Conservation (phyloP, 2,329 filamentous ascomycete species). For the Lachnellula suecica region DNA sequence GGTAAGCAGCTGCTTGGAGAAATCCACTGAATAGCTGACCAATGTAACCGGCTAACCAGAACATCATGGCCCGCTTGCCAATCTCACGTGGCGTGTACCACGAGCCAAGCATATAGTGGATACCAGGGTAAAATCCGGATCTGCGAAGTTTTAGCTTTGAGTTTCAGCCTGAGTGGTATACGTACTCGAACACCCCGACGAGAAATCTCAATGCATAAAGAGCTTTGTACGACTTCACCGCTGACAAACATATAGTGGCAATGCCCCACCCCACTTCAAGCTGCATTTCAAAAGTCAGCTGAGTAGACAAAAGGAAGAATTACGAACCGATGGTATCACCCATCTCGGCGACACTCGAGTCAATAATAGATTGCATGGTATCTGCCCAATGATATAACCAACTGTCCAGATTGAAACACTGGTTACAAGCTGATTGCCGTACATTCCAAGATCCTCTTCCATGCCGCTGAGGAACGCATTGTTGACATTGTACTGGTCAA, state of each 20-base stretch:
- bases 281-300: constrained; percentile 18
- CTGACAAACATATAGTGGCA: constrained; percentile 24
- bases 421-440: constrained; percentile 49
- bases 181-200: constrained; percentile 31
- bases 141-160: constrained; percentile 1
- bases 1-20: constrained; percentile 42
- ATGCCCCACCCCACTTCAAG: constrained; percentile 25
- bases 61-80: constrained; percentile 52
- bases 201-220: constrained; percentile 37
- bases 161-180: constrained; percentile 9
- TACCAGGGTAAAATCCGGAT: constrained; percentile 45
- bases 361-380: constrained; percentile 50
- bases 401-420: constrained; percentile 52
- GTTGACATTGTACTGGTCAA: constrained; percentile 34
- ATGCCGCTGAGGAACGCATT: constrained; percentile 37
- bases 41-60: constrained; percentile 56
- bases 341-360: constrained; percentile 40
- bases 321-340: constrained; percentile 27
- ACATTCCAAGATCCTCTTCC: constrained; percentile 48
- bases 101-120: constrained; percentile 55
- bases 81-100: constrained; percentile 46
- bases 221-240: constrained; percentile 31
- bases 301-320: background rate
- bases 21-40: constrained; percentile 46
- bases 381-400: constrained; percentile 51